A percentile compares a stretch with the other conserved stretches of the same genome.
Conservation (phyloP, 495 filamentous ascomycete species). For the Aspergillus conjunctus region DNA sequence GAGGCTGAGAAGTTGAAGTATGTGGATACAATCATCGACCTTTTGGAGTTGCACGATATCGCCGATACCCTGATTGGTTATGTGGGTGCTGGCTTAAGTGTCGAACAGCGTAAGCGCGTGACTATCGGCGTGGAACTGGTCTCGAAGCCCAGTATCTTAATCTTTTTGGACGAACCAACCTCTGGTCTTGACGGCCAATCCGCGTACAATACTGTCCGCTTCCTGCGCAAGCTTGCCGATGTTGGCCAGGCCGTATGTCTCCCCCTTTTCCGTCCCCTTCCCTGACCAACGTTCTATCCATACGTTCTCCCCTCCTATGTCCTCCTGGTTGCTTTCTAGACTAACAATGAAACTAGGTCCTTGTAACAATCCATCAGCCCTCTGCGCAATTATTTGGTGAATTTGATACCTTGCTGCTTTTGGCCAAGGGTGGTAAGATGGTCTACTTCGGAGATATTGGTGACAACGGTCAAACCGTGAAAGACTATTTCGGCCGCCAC, state of each 20-base stretch:
- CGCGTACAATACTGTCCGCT: conserved; percentile 66
- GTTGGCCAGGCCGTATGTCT: conserved; percentile 63
- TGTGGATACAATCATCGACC: conserved; percentile 58
- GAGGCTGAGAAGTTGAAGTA: conserved; percentile 61
- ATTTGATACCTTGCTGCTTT: conserved; percentile 71
- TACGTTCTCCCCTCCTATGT: too few relatives aligned
- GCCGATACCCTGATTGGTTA: conserved; percentile 57
- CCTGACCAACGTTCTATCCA: too few relatives aligned
- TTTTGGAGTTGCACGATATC: conserved; percentile 60
- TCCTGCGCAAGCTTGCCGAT: conserved; percentile 65
- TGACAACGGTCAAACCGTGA: conserved; percentile 52
- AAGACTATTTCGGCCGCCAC: conserved; percentile 76
- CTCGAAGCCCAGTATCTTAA: conserved; percentile 64
- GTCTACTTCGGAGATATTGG: conserved; percentile 74
- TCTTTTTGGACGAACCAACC: conserved; percentile 81
- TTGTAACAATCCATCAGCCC: conserved; percentile 80
- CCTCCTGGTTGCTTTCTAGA: too few relatives aligned
- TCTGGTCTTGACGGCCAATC: conserved; percentile 67
- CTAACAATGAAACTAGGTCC: too few relatives aligned
- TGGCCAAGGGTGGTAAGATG: conserved; percentile 68
- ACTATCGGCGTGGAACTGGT: conserved; percentile 72
- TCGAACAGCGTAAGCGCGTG: conserved; percentile 65
- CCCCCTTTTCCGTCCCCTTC: too few relatives aligned
- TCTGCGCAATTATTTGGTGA: conserved; percentile 70
- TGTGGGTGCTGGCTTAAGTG: conserved; percentile 54